Base-by-base conservation (phyloP, 208 protist genomes). In the Acanthamoeba castellanii region DNA sequence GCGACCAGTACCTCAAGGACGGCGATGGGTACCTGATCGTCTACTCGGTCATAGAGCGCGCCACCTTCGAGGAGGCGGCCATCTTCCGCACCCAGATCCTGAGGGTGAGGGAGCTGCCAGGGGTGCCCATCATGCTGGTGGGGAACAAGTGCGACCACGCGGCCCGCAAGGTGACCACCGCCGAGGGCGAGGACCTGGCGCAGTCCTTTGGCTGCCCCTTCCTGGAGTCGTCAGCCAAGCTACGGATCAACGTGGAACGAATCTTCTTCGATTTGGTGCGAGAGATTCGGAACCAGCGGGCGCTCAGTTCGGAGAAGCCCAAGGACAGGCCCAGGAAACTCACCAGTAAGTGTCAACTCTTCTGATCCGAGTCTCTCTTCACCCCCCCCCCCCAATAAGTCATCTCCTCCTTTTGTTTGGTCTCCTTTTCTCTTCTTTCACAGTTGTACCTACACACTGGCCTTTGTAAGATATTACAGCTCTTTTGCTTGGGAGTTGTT, bases 11-110 rank as follows among this genome's bases (percentile, higher is more conserved):
- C 37, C 96, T 97, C 70, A 76, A 81, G 55, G 95, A 37, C 25
- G 95, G 96, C 42, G 96, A 97, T 27, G 97, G 97, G 14, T 96
- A 96, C 57, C 20, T 96, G 22, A 74, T 96, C 32, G 92, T 96
- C 11, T 96, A 96, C 87, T 61, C 95, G 22, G 87, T 96, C 4
- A 95, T 61, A 70, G 45, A 42, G 27, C 68, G 92, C 37, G 34
- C 18, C 11, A 81, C 82, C 20, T 96, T 96, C 76, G 95, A 96
- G 11, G 95, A 96, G 87, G 42, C 95, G 22, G 8, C 55, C 76
- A 47, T 27, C 32, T 91, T 96, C 45, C 34, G 37, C 3, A 94
- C 96, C 14, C 88, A 61, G 37, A 96, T 95, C 50, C 47, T 94
- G 81, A 45, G 85, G 34, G 47, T 96, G 8, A 95, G 96, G 64